phyloP scores from a whole-genome alignment of 495 filamentous ascomycete genomes.

The Penicillium fimorum region DNA sequence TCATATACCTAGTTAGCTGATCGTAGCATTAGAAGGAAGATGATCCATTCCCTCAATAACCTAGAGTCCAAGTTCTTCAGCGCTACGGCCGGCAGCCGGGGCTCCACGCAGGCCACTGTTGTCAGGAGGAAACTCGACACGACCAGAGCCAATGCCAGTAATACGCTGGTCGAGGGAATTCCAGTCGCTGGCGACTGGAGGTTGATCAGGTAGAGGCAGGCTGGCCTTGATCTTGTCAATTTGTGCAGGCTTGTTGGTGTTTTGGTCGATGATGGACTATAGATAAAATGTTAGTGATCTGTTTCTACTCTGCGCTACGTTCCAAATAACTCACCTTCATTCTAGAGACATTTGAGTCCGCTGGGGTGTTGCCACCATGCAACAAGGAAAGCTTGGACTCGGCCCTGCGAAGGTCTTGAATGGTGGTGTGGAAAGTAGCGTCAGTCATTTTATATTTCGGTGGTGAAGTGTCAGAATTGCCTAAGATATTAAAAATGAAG shows the following conservation, averaged over 20 bases:
- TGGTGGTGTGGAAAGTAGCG: constrained; percentile 51
- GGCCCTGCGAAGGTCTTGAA: constrained; percentile 51
- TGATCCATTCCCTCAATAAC: constrained; percentile 50
- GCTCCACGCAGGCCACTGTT: constrained; percentile 60
- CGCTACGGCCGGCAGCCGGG: constrained; percentile 59
- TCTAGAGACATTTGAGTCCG: constrained; percentile 47
- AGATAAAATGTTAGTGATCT: constrained; percentile 5
- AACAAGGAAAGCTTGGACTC: constrained; percentile 45
- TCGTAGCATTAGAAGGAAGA: constrained; percentile 52
- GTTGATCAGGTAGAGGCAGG: constrained; percentile 76
- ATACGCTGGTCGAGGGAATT: constrained; percentile 65
- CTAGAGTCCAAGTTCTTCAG: constrained; percentile 51
- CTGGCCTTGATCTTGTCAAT: constrained; percentile 66
- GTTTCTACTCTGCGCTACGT: neutral
- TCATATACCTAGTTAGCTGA: constrained; percentile 19
- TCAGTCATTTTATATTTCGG: constrained; percentile 42
- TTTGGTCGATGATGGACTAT: constrained; percentile 50
- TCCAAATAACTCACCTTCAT: constrained; percentile 39
- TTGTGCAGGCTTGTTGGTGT: constrained; percentile 56
- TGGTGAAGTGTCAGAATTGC: neutral
- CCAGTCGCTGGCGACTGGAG: constrained; percentile 71
- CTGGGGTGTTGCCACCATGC: constrained; percentile 42
- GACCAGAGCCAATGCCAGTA: constrained; percentile 66
- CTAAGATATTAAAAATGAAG: neutral
- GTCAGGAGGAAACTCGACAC: constrained; percentile 46